Evolutionary conservation across 305 asterid genomes (phyloP).

Genomic region (Withania somnifera): DNA sequence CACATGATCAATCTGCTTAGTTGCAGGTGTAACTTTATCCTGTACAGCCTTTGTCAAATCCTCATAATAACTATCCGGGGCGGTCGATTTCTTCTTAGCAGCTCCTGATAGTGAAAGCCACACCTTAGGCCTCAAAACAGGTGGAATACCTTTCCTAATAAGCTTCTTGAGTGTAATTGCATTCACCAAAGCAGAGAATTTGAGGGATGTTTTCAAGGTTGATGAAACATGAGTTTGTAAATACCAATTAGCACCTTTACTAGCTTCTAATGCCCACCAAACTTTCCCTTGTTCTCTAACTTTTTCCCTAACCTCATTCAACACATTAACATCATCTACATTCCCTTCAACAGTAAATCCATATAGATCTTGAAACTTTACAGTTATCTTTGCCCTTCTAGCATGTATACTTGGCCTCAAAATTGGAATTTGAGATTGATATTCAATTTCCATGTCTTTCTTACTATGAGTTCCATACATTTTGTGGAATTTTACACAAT

Average conservation of each 20-base stretch:
- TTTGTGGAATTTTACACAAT: not conserved
- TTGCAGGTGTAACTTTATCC: slow-evolving; percentile 77
- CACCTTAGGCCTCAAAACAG: slow-evolving; percentile 73
- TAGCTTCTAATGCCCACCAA: slow-evolving; percentile 91
- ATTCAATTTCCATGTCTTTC: slow-evolving; percentile 34
- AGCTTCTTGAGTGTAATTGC: slow-evolving; percentile 78
- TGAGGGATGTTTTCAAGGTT: slow-evolving; percentile 53
- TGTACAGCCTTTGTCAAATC: slow-evolving; percentile 61
- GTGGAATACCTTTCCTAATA: slow-evolving; percentile 83
- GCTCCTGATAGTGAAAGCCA: slow-evolving; percentile 93
- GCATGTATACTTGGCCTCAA: slow-evolving; percentile 84
- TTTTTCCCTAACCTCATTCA: slow-evolving; percentile 91
- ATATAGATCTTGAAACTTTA: slow-evolving; percentile 85
- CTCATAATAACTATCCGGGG: slow-evolving; percentile 77
- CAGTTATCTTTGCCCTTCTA: slow-evolving; percentile 71
- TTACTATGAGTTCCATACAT: slow-evolving; percentile 43
- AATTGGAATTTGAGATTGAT: slow-evolving; percentile 44
- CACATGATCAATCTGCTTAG: slow-evolving; percentile 95
- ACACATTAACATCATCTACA: slow-evolving; percentile 88
- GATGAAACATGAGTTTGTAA: slow-evolving; percentile 34
- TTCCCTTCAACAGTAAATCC: slow-evolving; percentile 86
- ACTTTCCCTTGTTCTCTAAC: slow-evolving; percentile 81
- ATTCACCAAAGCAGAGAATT: slow-evolving; percentile 65
- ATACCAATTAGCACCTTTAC: slow-evolving; percentile 83
- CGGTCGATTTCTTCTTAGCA: slow-evolving; percentile 90